Evolutionary conservation across 495 filamentous ascomycete genomes (phyloP), one percentile per base, ranked within the genome.

Genomic region (Filosporella fistucella): DNA sequence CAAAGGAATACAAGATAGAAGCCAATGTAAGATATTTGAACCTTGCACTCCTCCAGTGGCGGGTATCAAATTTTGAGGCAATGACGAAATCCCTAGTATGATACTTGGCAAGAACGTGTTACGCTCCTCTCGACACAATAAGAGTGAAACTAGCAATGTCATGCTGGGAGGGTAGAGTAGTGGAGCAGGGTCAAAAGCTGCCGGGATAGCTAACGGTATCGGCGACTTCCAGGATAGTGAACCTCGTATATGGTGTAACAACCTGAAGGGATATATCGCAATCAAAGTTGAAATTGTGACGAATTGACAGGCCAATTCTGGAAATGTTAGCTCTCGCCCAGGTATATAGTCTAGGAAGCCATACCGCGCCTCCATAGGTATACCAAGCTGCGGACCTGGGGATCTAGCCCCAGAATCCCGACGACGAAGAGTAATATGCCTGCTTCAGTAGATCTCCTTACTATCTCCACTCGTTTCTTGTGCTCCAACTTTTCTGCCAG

Each of bases 171-270:
- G 94, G 57, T 97, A 98, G 16, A 98, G 69, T 8, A 97, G 68
- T 5, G 93, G 88, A 13, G 93, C 93, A 2, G 89, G 93, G 58
- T 98, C 93, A 62, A 97, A 95, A 21, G 75, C 70, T 11, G 81
- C 59, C 1, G 89, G 87, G 14, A 95, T 68, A 12, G 36, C 70
- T 63, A 78, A 16, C 8, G 35, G 47, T n/a, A 50, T 35, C 2
- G 52, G 52, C 17, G 16, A 14, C 41, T 51, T 47, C 49, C 52
- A 62, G 51, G 38, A 44, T n/a, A n/a, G 39, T 24, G 47, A 52
- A 28, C 49, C 42, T 12, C 51, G 49, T 18, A 49, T 33, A 43
- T 54, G 38, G 1, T 33, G 50, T 25, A 55, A 24, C 5, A 62
- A 17, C 29, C 68, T 57, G n/a, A 78, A 23, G 2, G 75, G 77